Percentiles rank a stretch among this genome's conserved stretches.
These are phyloP conservation scores for Thuja plicata DNA, from an alignment of 83 land plant species.

Conservation along the genomic window DNA sequence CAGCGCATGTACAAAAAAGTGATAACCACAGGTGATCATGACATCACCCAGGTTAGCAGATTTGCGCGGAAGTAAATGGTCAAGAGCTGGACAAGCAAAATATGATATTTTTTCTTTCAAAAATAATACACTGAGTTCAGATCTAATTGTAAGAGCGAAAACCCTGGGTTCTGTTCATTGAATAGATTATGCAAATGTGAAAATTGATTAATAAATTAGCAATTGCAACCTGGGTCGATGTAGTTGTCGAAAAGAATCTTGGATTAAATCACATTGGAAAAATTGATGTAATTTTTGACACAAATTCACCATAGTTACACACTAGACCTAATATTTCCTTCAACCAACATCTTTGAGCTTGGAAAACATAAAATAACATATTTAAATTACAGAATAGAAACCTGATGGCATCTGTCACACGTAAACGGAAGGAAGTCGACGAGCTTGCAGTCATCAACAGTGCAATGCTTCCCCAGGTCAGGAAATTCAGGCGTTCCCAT, in stretches of 20 bases:
- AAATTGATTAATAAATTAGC: neutral
- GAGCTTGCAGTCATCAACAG: constrained; percentile 70
- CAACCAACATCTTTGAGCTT: neutral
- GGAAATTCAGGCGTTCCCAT: constrained; percentile 98
- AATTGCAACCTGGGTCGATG: neutral
- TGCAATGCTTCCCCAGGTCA: constrained; percentile 85
- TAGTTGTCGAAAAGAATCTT: neutral
- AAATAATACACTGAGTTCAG: neutral
- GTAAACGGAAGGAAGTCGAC: constrained; percentile 94
- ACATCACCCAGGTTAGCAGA: neutral
- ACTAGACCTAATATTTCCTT: neutral
- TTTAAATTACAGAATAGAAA: constrained; percentile 6
- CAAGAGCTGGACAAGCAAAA: neutral
- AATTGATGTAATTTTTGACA: too few species aligned
- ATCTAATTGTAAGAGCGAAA: neutral
- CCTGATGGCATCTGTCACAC: constrained; percentile 89
- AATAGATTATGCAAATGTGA: neutral
- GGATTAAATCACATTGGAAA: neutral
- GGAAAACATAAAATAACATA: neutral
- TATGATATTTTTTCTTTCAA: neutral
- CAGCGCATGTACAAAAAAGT: neutral
- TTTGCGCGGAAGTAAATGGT: neutral
- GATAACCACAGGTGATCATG: neutral
- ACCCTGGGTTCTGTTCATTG: neutral
- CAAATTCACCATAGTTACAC: neutral